A percentile compares a stretch with the other conserved stretches of the same genome.
phyloP scores from a whole-genome alignment of 352 stramenopile species.

The Pythium myriotylum region DNA sequence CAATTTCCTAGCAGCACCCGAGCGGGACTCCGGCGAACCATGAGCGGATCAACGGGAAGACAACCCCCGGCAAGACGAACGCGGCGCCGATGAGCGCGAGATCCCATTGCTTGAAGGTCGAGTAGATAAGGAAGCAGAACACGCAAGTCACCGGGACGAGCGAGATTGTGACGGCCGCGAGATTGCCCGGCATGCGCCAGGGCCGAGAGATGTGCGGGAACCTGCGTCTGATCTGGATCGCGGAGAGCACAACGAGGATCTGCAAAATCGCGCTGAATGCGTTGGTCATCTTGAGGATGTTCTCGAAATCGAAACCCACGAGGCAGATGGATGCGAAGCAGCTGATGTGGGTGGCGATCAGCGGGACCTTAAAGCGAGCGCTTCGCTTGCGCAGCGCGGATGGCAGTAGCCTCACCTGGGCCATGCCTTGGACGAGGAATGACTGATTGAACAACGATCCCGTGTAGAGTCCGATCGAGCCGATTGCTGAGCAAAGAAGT shows the following conservation, averaged over 20 bases:
- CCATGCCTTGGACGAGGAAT: conserved; percentile 60
- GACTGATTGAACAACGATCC: conserved; percentile 83
- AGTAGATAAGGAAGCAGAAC: no score
- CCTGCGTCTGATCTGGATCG: conserved; percentile 70
- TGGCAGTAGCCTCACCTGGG: conserved; percentile 71
- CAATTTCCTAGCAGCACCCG: no score
- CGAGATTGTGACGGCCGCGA: neutral
- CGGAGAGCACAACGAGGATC: conserved; percentile 77
- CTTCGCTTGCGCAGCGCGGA: conserved; percentile 55
- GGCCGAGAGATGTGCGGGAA: conserved; percentile 43
- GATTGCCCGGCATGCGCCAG: conserved; percentile 20
- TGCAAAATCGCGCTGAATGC: conserved; percentile 68
- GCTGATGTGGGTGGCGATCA: conserved; percentile 8
- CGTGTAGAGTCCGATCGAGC: conserved; percentile 79
- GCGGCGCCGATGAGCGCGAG: no score
- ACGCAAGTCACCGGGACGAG: no score
- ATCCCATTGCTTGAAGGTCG: no score
- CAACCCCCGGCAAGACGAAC: no score
- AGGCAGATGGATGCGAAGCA: conserved; percentile 9
- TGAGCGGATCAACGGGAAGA: no score
- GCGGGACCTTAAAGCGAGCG: conserved; percentile 14
- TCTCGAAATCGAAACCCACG: conserved; percentile 40
- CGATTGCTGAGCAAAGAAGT: conserved; percentile 38
- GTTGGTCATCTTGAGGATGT: conserved; percentile 69
- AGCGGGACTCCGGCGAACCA: no score